Conservation (phyloP, 768 basidiomycete species). For the Artomyces pyxidatus region DNA sequence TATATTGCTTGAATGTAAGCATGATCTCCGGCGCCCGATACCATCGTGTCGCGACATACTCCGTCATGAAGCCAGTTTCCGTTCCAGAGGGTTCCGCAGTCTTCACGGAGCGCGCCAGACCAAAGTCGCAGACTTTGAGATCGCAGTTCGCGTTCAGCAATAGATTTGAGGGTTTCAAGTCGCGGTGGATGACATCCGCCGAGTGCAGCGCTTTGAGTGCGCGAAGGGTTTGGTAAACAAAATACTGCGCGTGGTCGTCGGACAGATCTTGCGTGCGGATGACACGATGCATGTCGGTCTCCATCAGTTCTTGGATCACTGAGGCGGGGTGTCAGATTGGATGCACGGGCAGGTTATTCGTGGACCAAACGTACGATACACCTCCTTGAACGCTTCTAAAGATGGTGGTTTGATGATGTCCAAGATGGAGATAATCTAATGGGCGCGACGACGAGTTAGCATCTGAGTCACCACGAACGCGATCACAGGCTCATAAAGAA, state of each 20-base stretch:
- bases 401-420: slow-evolving; percentile 81
- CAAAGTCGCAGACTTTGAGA: slow-evolving; percentile 93
- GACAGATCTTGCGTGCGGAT: slow-evolving; percentile 92
- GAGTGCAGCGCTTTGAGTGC: slow-evolving; percentile 95
- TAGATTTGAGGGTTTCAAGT: slow-evolving; percentile 95
- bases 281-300: slow-evolving; percentile 95
- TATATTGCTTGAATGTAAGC: slow-evolving; percentile 98
- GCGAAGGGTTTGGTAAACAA: slow-evolving; percentile 89
- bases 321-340: slow-evolving; percentile 4
- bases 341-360: background rate
- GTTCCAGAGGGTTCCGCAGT: slow-evolving; percentile 81
- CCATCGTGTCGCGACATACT: slow-evolving; percentile 98
- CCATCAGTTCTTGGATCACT: slow-evolving; percentile 92
- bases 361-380: slow-evolving; percentile 47
- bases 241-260: slow-evolving; percentile 93
- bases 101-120: slow-evolving; percentile 83
- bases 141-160: slow-evolving; percentile 98
- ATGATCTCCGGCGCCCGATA: slow-evolving; percentile 99
- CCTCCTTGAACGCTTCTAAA: slow-evolving; percentile 81
- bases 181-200: slow-evolving; percentile 92
- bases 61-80: slow-evolving; percentile 88
- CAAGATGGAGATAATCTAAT: slow-evolving; percentile 82
- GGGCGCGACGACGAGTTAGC: slow-evolving; percentile 7
- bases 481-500: background rate
- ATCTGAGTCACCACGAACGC: background rate